Base-by-base conservation (phyloP, 2,329 filamentous ascomycete species). In the Trichoderma asperellum region DNA sequence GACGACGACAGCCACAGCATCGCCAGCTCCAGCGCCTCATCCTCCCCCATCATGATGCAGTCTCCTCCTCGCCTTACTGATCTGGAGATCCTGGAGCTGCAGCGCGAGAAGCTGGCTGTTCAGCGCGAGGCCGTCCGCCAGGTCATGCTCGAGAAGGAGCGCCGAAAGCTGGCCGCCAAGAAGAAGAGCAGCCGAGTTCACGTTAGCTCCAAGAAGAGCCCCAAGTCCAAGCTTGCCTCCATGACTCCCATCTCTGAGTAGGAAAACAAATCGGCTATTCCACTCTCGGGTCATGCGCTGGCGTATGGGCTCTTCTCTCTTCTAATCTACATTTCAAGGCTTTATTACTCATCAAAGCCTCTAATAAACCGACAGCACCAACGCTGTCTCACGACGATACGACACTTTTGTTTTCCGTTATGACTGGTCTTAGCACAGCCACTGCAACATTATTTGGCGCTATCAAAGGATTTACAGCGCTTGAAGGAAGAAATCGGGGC, bases 201-300 rank as follows among this genome's bases (percentile, higher is more conserved):
- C 70, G 77, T 78, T 72, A 73, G 76, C 72, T 80, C 81, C 77
- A 88, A 86, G 81, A 86, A 84, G 77, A 81, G 79, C 73, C 77
- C 81, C 74, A 85, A 83, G 81, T 79, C 74, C 74, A 85, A 84
- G 80, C 77, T 80, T 65, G 77, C 76, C 70, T 78, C 80, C 74
- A 87, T 89, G 81, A 81, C 85, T 63, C 83, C 86, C 70, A 89
- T 89, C 75, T 75, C 81, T 73, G 87, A 89, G 79, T 67, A 24
- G 24, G 24, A 3, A 3, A 24, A 24, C 24, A 67, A 67, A 57
- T 11, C 18, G n/a, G 27, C 40, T 11, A 34, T 2, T 6, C n/a
- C 66, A 43, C 43, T 59, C n/a, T 27, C 6, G 63, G 63, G 63
- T 67, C 63, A 67, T 59, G 63, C 63, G 63, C 63, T 59, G 63